Percentiles rank a stretch among this genome's conserved stretches.
phyloP scores from a whole-genome alignment of 2,329 filamentous ascomycete species.

The Alternaria burnsii region DNA sequence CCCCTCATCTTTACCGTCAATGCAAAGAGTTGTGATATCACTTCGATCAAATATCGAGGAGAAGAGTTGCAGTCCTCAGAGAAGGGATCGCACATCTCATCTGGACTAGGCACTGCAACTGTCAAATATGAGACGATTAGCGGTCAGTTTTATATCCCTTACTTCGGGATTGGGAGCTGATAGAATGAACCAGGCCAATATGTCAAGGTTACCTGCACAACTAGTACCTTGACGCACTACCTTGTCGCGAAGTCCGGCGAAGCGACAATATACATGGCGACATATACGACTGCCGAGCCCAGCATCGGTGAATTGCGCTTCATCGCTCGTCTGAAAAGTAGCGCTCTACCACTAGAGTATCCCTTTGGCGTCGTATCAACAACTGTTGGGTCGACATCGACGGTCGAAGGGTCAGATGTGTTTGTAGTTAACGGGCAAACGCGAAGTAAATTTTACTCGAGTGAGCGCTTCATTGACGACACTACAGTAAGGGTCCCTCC shows the following conservation, averaged over 20 bases:
- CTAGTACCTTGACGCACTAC: constrained; percentile 70
- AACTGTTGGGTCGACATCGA: constrained; percentile 59
- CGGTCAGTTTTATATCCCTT: constrained; percentile 28
- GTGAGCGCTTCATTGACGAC: neutral
- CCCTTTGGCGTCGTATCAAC: constrained; percentile 60
- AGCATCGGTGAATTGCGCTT: constrained; percentile 65
- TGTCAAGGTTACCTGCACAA: constrained; percentile 69
- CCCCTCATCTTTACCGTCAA: constrained; percentile 47
- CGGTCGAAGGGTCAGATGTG: constrained; percentile 63
- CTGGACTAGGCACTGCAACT: constrained; percentile 66
- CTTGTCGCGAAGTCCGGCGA: constrained; percentile 69
- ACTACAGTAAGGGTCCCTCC: neutral
- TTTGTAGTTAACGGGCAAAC: constrained; percentile 70
- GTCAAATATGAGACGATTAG: constrained; percentile 56
- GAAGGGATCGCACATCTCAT: constrained; percentile 65
- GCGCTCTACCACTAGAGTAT: constrained; percentile 46
- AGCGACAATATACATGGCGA: constrained; percentile 63
- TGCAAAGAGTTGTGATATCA: constrained; percentile 68
- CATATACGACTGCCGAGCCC: constrained; percentile 63
- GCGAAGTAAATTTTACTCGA: constrained; percentile 69
- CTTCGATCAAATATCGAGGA: constrained; percentile 67
- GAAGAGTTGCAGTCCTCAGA: constrained; percentile 65
- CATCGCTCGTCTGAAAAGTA: constrained; percentile 67
- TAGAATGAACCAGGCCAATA: constrained; percentile 49
- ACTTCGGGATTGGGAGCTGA: neutral